These are phyloP conservation scores for Marasmius tenuissimus DNA, from an alignment of 1,284 basidiomycete species.

Conservation along the genomic window DNA sequence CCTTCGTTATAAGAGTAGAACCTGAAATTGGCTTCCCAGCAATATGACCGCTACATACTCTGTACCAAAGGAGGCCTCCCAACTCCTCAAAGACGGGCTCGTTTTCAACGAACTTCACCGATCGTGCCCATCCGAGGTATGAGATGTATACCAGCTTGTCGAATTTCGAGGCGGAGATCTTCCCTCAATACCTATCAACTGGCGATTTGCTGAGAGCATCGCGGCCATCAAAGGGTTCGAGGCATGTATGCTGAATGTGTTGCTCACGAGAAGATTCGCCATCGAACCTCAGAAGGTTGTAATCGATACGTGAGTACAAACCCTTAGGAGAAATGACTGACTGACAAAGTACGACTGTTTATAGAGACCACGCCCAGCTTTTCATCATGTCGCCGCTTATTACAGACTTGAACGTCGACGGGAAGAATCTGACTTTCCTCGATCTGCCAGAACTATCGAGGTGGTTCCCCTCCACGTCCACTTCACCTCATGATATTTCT, in stretches of 20 bases:
- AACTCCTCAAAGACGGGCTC: constrained; percentile 18
- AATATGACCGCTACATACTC: background rate
- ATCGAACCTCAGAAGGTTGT: constrained; percentile 20
- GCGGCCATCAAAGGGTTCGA: constrained; percentile 26
- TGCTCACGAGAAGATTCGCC: constrained; percentile 21
- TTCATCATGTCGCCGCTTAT: constrained; percentile 8
- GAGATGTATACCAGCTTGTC: constrained; percentile 16
- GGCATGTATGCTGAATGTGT: constrained; percentile 23
- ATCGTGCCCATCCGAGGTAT: constrained; percentile 16
- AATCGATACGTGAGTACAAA: constrained; percentile 21
- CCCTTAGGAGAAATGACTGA: background rate
- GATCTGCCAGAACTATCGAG: background rate
- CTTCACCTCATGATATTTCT: background rate
- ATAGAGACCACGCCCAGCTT: constrained; percentile 8
- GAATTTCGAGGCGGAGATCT: constrained; percentile 15
- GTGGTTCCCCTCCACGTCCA: background rate
- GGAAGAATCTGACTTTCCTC: background rate
- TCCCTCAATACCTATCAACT: constrained; percentile 22
- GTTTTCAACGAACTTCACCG: constrained; percentile 20
- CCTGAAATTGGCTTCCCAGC: too few species aligned
- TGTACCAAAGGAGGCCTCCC: constrained; percentile 13
- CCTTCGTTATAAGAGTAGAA: too few species aligned
- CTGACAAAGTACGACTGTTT: background rate
- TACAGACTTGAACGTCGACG: constrained; percentile 1
- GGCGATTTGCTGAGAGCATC: constrained; percentile 26